Base-by-base conservation (phyloP, 2,329 filamentous ascomycete genomes). In the Iodosphaeria phyllophila region DNA sequence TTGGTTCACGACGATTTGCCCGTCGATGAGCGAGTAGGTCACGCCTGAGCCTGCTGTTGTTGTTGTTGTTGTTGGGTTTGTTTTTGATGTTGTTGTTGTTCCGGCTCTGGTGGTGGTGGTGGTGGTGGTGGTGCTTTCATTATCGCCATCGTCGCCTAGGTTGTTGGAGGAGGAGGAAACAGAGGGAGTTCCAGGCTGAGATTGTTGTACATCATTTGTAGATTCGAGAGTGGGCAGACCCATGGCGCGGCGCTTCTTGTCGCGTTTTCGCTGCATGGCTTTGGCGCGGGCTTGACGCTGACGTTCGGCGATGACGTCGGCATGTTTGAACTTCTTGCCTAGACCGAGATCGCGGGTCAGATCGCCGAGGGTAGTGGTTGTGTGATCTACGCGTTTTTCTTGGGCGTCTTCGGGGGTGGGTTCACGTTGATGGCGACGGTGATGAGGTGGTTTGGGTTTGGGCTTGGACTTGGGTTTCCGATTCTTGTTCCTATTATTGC, bases 311-410 rank as follows among this genome's bases (percentile, higher is more conserved):
- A 89, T 71, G 39, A 76, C 70, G 37, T 72, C 68, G 35, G 82
- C 76, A 3, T 73, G 64, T 38, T 71, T 73, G 28, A 80, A 84
- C 30, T 74, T 71, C 43, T 76, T 78, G 29, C 79, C 79, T 28
- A 74, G 73, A 13, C 62, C 60, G 26, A 76, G 52, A 39, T 80
- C 74, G 32, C 62, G 66, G 24, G 69, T 77, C 3, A 89, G 50
- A 29, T 82, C 74, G 21, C 60, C 64, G 70, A 89, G 80, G 27
- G 68, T 78, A 14, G 77, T 60, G 4, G 60, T 62, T 13, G 63
- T 61, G 13, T 67, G 56, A 39, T 83, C 74, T 27, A 86, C 71
- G 32, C 62, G 46, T 29, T 64, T 58, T 13, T 50, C 45, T 38
- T 76, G 71, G 4, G 69, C 65, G 34, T 73, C 65, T 26, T 74